A percentile compares a stretch with the other conserved stretches of the same genome.
Conservation (phyloP, 108 stramenopile species). For the Thalassiosira profunda region DNA sequence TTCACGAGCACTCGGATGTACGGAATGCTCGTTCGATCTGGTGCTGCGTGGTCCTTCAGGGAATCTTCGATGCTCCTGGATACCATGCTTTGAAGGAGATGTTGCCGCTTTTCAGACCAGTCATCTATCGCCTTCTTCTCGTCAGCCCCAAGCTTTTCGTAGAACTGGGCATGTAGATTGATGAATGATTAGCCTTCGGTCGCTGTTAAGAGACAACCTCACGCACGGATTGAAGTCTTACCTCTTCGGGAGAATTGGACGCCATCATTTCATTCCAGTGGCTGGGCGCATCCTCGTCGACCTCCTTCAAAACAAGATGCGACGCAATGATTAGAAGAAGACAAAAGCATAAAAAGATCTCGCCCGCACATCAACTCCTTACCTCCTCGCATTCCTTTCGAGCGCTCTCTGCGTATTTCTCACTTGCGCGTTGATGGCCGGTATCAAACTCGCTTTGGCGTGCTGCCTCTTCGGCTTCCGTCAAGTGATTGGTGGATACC, state of each 20-base stretch:
- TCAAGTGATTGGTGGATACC: slow-evolving; percentile 45
- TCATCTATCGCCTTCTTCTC: slow-evolving; percentile 55
- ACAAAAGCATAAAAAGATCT: slow-evolving; percentile 2
- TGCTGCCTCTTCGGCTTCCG: slow-evolving; percentile 68
- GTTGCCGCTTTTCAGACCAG: slow-evolving; percentile 66
- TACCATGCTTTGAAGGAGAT: slow-evolving; percentile 50
- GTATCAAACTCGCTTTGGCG: slow-evolving; percentile 51
- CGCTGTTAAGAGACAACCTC: no score
- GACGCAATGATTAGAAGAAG: background rate
- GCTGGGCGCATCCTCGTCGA: slow-evolving; percentile 72
- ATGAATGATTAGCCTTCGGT: no score
- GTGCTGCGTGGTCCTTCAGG: slow-evolving; percentile 51
- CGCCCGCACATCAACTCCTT: slow-evolving; percentile 10
- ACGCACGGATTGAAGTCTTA: no score
- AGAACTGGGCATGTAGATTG: no score
- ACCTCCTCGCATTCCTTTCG: slow-evolving; percentile 59
- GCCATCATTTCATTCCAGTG: slow-evolving; percentile 62
- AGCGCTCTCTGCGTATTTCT: slow-evolving; percentile 57
- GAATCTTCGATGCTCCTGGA: slow-evolving; percentile 63
- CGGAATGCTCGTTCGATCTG: slow-evolving; percentile 55
- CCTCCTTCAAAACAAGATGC: slow-evolving; percentile 49
- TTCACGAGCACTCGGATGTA: slow-evolving; percentile 62
- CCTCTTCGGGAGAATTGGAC: slow-evolving; percentile 58
- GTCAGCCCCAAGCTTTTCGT: slow-evolving; percentile 27
- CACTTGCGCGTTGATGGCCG: slow-evolving; percentile 44